Evolutionary conservation across 2,329 filamentous ascomycete genomes (phyloP).

Genomic region (Beauveria scarabaeidicola): DNA sequence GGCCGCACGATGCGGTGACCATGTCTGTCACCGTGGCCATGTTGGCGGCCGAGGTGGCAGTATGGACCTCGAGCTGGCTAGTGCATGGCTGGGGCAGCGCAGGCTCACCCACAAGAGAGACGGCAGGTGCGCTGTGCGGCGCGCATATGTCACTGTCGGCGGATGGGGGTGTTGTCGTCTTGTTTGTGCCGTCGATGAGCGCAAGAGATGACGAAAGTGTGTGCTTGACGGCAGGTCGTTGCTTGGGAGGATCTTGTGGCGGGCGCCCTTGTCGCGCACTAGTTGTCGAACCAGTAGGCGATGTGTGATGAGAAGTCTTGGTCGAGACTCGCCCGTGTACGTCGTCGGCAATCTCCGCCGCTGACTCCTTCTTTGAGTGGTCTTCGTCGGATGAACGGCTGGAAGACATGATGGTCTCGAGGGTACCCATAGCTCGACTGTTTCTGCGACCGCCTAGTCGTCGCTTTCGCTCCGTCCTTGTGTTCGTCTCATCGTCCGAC

Average conservation of each 20-base stretch:
- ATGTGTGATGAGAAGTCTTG: conserved; percentile 28
- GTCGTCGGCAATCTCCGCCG: conserved; percentile 46
- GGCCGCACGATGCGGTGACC: neutral
- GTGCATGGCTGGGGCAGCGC: conserved; percentile 49
- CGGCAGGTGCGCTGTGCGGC: conserved; percentile 18
- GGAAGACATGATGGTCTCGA: conserved; percentile 60
- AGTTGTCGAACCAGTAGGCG: conserved; percentile 23
- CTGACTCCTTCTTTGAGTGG: conserved; percentile 44
- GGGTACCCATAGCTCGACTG: conserved; percentile 50
- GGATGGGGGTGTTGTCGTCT: neutral
- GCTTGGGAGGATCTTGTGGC: neutral
- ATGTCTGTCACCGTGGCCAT: neutral
- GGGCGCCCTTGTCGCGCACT: conserved; percentile 15
- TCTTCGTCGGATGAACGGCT: conserved; percentile 56
- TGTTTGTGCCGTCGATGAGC: conserved; percentile 23
- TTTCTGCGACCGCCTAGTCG: conserved; percentile 33
- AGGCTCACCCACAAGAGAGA: conserved; percentile 41
- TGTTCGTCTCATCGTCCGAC: conserved; percentile 42
- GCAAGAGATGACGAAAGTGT: conserved; percentile 26
- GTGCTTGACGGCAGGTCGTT: conserved; percentile 17
- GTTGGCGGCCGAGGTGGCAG: conserved; percentile 17
- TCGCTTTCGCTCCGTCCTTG: conserved; percentile 30
- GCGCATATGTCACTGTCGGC: conserved; percentile 24
- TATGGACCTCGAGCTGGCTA: conserved; percentile 40
- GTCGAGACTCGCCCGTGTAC: conserved; percentile 40